Base-by-base conservation (phyloP, 177 flowering plant species). In the Vitis hybrid region DNA sequence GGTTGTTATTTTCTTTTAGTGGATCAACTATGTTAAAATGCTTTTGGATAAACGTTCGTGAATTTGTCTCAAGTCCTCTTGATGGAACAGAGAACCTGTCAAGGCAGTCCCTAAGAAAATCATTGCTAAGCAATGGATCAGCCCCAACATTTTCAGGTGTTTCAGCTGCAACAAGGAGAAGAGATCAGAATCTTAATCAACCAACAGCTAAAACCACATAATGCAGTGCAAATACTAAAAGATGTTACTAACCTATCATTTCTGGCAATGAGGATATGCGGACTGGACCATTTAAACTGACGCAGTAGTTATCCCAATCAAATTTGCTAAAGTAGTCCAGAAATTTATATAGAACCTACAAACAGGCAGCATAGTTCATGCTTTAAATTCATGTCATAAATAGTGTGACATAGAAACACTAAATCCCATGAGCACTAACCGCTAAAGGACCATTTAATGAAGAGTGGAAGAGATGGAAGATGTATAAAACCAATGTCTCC, bases 321-420 rank as follows among this genome's bases (percentile, higher is more conserved):
- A 95, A 95, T 68, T 86, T 93, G 84, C 99, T 89, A 70, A 85
- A 95, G 78, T 88, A 90, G 72, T 95, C 99, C 88, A 95, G 78
- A 84, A 95, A 95, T 74, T 82, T 90, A 61, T 91, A 91, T 14
- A 95, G 72, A 72, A 95, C 99, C 98, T 95, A 80, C 29, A 75
- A 70, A 45, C 12, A 10, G 56, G 18, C 39, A 49, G 50, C 20
- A 58, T 5, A 51, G 2, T 55, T 50, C 19, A 61, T 29, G n/a
- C 29, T 45, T 64, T 50, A 12, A 61, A 55, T 50, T 58, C 26
- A 73, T 52, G 60, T 34, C 1, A 69, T 39, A 48, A 57, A n/a
- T 31, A 39, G 15, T 63, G 51, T 57, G 51, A 15, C 58, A 31
- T 20, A 10, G 3, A 11, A 59, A 65, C 68, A 8, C 13, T 39